Base-by-base conservation (phyloP, 768 basidiomycete genomes). In the Naganishia onofrii region DNA sequence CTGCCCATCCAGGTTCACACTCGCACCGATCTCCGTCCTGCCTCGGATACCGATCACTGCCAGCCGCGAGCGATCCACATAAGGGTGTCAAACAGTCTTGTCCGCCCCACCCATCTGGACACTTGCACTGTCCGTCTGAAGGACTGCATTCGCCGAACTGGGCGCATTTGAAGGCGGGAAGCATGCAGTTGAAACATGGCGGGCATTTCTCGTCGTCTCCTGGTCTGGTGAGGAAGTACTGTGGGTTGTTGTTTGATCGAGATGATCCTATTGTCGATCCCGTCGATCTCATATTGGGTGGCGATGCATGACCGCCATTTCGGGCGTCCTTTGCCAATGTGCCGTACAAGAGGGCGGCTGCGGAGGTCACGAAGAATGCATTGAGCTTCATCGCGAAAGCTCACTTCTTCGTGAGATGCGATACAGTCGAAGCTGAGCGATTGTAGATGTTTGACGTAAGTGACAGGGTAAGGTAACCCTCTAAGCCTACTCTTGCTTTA, bases 91-190 rank as follows among this genome's bases (percentile, higher is more conserved):
- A 82, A 82, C 96, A 99, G 77, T 98, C 95, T 44, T 93, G 89
- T 0, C 96, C 96, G 55, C 93, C 92, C 88, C 94, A 99, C n/a
- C 96, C 96, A 51, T 92, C 86, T 0, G 93, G 93, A 76, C 96
- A 99, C 77, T 92, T 89, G 82, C 96, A 99, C 76, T 96, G 93
- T 1, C 96, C 96, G 77, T 97, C 88, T 77, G 90, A 97, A 58
- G 87, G 85, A 77, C 94, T 89, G 82, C 96, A 99, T 53, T 88
- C 83, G 31, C 93, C 94, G 74, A 87, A 96, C 78, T 83, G 60
- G 0, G 92, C 92, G 77, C 95, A 99, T 0, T 85, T 89, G 81
- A 94, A 97, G 0, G 87, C 90, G 0, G 93, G 93, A 19, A 99
- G 84, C 67, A 92, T 84, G 80, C 95, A 99, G 81, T 99, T 98